A percentile compares a stretch with the other conserved stretches of the same genome.
Evolutionary conservation across 345 rosid genomes (phyloP).

Genomic region (Alliaria petiolata): DNA sequence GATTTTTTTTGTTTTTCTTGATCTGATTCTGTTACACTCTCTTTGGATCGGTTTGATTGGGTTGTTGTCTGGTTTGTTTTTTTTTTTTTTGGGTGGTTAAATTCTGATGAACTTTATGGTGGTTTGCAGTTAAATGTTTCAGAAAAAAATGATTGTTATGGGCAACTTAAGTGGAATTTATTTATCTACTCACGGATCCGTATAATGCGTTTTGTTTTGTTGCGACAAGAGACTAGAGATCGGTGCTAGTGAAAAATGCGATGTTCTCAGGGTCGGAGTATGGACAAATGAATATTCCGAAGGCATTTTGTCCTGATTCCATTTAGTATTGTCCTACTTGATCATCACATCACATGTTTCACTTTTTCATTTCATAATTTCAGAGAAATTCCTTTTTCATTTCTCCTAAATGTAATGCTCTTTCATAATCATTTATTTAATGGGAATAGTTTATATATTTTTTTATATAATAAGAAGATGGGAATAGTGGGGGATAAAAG

Average conservation of each 20-base stretch:
- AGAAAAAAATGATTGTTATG: background rate
- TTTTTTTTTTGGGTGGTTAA: too few relatives aligned
- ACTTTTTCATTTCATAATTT: too few relatives aligned
- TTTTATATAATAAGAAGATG: background rate
- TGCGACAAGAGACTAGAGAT: conserved; percentile 10
- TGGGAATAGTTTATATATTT: background rate
- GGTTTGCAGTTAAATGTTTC: background rate
- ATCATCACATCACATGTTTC: conserved; percentile 31
- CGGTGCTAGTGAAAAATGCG: conserved; percentile 2
- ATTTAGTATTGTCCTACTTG: conserved; percentile 18
- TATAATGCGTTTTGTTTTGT: conserved; percentile 8
- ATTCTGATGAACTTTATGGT: too few relatives aligned
- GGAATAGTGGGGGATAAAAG: background rate
- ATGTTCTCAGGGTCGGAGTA: conserved; percentile 17
- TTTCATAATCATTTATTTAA: background rate
- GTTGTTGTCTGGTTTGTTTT: too few relatives aligned
- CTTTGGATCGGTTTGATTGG: too few relatives aligned
- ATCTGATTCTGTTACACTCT: too few relatives aligned
- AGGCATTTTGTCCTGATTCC: conserved; percentile 18
- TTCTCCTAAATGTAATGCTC: background rate
- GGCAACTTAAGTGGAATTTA: background rate
- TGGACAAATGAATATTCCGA: conserved; percentile 36
- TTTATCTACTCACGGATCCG: background rate
- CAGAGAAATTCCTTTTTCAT: background rate
- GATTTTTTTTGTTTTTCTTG: too few relatives aligned